Conservation (phyloP, 2,329 filamentous ascomycete genomes). For the Cercospora sojina region DNA sequence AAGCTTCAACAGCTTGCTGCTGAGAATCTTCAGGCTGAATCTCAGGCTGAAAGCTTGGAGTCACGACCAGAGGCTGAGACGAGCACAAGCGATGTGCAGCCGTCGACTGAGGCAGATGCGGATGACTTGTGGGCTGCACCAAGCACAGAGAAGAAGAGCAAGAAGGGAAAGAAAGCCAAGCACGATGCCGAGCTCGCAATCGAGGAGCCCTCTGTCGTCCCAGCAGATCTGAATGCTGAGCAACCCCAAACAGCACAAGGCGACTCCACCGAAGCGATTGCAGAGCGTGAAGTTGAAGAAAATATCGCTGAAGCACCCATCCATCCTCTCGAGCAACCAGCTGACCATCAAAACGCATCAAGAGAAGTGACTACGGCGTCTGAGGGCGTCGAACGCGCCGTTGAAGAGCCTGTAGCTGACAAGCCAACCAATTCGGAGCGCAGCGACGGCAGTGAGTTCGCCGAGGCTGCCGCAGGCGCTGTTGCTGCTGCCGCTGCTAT, state of each 20-base stretch:
- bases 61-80: background rate
- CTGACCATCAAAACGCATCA: background rate
- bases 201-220: background rate
- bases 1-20: constrained; percentile 4
- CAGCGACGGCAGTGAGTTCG: constrained; percentile 1
- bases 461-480: constrained; percentile 14
- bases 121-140: constrained; percentile 10
- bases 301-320: background rate
- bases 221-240: background rate
- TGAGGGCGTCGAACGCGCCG: background rate
- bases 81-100: background rate
- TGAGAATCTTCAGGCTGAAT: background rate
- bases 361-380: background rate
- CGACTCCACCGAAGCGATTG: background rate
- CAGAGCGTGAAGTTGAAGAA: background rate
- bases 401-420: background rate
- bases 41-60: background rate
- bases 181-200: constrained; percentile 6
- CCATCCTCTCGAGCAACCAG: background rate
- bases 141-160: constrained; percentile 32
- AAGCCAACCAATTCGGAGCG: background rate
- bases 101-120: background rate
- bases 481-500: constrained; percentile 13
- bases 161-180: constrained; percentile 21
- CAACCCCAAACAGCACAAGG: background rate